These are phyloP conservation scores for Veloporphyrellus conicus DNA, from an alignment of 1,284 basidiomycete genomes.

Conservation along the genomic window DNA sequence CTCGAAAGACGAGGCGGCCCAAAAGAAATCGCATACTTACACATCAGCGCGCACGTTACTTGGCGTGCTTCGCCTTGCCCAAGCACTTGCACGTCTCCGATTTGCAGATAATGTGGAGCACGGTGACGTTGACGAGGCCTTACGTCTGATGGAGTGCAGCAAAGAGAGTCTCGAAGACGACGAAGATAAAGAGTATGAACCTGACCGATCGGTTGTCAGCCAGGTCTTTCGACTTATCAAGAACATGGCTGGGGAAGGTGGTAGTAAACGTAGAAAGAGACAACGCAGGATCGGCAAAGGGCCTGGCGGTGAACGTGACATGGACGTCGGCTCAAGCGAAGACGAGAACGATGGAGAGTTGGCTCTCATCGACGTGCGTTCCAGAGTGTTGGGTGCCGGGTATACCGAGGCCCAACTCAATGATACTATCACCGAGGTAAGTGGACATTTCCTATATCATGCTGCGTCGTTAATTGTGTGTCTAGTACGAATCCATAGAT, in stretches of 20 bases:
- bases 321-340: slow-evolving; percentile 57
- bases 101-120: slow-evolving; percentile 78
- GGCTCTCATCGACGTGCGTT: slow-evolving; percentile 79
- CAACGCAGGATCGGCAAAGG: slow-evolving; percentile 60
- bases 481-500: slow-evolving; percentile 78
- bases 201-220: slow-evolving; percentile 74
- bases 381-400: slow-evolving; percentile 78
- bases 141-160: slow-evolving; percentile 94
- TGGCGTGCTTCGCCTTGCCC: slow-evolving; percentile 89
- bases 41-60: slow-evolving; percentile 96
- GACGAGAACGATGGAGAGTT: slow-evolving; percentile 65
- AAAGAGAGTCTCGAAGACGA: slow-evolving; percentile 88
- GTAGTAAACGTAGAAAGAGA: slow-evolving; percentile 39
- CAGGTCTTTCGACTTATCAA: slow-evolving; percentile 89
- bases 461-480: slow-evolving; percentile 9
- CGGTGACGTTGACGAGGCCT: slow-evolving; percentile 93
- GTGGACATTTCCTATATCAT: slow-evolving; percentile 26
- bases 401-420: slow-evolving; percentile 89
- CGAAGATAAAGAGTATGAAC: slow-evolving; percentile 61
- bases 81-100: slow-evolving; percentile 90
- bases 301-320: slow-evolving; percentile 62
- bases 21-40: slow-evolving; percentile 88
- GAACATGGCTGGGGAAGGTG: slow-evolving; percentile 60
- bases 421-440: slow-evolving; percentile 74
- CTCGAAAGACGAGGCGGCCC: slow-evolving; percentile 86